phyloP scores from a whole-genome alignment of 129 eudicot species.

The Oenanthe sinensis region DNA sequence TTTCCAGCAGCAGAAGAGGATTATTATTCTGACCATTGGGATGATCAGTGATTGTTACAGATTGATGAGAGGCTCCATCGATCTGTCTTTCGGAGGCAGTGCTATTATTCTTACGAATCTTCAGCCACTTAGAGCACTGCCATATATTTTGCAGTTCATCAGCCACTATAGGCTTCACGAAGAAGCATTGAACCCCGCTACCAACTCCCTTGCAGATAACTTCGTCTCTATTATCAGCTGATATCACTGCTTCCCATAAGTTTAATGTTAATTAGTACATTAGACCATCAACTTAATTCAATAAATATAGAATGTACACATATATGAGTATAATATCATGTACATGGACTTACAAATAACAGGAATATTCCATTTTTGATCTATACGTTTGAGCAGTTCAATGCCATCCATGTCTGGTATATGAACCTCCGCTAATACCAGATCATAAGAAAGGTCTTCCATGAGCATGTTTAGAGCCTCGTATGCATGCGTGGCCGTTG shows the following conservation, averaged over 20 bases:
- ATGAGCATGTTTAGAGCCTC: conserved; percentile 30
- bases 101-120: conserved; percentile 16
- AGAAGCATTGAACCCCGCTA: conserved; percentile 28
- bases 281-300: not conserved
- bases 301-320: not conserved
- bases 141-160: conserved; percentile 26
- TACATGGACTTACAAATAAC: conserved; percentile 30
- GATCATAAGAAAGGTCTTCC: conserved; percentile 17
- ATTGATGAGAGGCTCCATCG: not conserved
- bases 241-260: conserved; percentile 23
- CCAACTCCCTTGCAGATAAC: conserved; percentile 17
- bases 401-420: conserved; percentile 51
- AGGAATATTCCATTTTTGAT: conserved; percentile 27
- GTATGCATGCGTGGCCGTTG: conserved; percentile 16
- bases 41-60: no score
- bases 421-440: conserved; percentile 35
- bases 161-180: conserved; percentile 23
- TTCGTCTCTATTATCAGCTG: conserved; percentile 23
- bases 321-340: not conserved
- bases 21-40: not conserved
- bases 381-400: conserved; percentile 20
- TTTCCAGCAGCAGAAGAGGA: not conserved
- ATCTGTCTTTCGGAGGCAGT: not conserved
- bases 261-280: not conserved
- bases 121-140: conserved; percentile 16